These are phyloP conservation scores for Farysia itapuensis DNA, from an alignment of 1,284 basidiomycete genomes.

Conservation along the genomic window DNA sequence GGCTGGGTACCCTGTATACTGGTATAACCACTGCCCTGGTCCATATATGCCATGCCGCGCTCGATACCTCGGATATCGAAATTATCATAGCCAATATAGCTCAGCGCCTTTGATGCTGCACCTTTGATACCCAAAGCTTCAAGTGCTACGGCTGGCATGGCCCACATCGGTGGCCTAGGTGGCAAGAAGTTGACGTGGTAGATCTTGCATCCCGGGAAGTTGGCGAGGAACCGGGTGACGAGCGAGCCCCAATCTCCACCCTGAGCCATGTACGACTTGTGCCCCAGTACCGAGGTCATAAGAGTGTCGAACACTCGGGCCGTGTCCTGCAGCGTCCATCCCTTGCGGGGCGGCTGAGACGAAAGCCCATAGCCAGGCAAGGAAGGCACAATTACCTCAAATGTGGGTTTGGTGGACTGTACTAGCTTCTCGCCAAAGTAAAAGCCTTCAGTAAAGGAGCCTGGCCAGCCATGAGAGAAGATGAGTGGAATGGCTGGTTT, in stretches of 20 bases:
- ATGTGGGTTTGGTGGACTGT: conserved; percentile 18
- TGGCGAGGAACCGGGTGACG: conserved; percentile 38
- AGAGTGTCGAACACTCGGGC: conserved; percentile 40
- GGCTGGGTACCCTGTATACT: conserved; percentile 18
- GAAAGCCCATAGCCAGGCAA: conserved; percentile 46
- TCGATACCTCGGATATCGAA: conserved; percentile 15
- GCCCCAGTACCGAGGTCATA: conserved; percentile 42
- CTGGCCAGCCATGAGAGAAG: conserved; percentile 50
- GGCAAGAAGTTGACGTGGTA: conserved; percentile 42
- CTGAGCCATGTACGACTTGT: conserved; percentile 40
- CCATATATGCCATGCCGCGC: conserved; percentile 15
- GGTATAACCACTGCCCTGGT: conserved; percentile 16
- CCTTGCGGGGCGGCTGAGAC: conserved; percentile 21
- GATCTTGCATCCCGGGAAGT: conserved; percentile 34
- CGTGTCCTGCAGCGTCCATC: conserved; percentile 33
- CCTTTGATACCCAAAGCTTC: conserved; percentile 11
- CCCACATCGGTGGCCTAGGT: conserved; percentile 26
- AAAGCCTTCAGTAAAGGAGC: conserved; percentile 37
- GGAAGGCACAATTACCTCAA: conserved; percentile 51
- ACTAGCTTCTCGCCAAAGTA: conserved; percentile 24
- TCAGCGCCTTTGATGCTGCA: conserved; percentile 1
- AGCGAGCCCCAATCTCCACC: conserved; percentile 50
- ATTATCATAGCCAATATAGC: conserved; percentile 16
- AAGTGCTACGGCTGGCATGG: conserved; percentile 11
- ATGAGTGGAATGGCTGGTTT: conserved; percentile 42